Conservation (phyloP, 2,329 filamentous ascomycete genomes). For the Colletotrichum viniferum region DNA sequence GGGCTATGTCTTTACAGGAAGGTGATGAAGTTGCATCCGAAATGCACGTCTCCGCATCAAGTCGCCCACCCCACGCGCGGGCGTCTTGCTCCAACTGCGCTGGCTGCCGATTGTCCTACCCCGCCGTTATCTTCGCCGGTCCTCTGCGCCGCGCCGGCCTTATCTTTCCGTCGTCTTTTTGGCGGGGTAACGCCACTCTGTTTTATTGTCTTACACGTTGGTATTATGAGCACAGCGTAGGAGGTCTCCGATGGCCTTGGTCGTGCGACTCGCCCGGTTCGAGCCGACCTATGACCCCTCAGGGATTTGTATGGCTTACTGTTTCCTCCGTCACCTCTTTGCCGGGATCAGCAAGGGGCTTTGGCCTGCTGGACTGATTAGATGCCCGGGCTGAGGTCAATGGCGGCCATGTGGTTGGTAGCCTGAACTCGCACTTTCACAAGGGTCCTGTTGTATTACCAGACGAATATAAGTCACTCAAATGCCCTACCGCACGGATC, state of each 20-base stretch:
- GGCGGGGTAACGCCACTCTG: slow-evolving; percentile 6
- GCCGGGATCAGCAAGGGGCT: neutral
- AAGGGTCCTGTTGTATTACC: neutral
- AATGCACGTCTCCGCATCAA: slow-evolving; percentile 10
- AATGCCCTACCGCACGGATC: neutral
- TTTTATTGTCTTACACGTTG: slow-evolving; percentile 6
- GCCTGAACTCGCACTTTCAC: neutral
- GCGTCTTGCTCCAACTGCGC: neutral
- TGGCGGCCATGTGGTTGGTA: slow-evolving; percentile 10
- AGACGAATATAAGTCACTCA: slow-evolving; percentile 9
- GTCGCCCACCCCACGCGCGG: slow-evolving; percentile 9
- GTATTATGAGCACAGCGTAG: slow-evolving; percentile 9
- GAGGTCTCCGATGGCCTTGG: slow-evolving; percentile 6
- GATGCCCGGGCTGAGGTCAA: neutral
- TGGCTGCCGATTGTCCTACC: slow-evolving; percentile 17
- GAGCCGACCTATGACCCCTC: neutral
- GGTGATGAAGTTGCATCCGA: slow-evolving; percentile 17
- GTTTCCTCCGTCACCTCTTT: neutral
- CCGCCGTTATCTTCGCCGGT: slow-evolving; percentile 19
- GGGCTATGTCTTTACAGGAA: slow-evolving; percentile 18
- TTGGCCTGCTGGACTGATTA: neutral
- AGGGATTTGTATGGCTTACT: neutral
- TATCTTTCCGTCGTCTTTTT: slow-evolving; percentile 1
- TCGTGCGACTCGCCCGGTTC: neutral
- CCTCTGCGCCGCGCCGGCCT: neutral